Conservation (phyloP, 176 grass and related monocot species). For the Alopecurus myosuroides region DNA sequence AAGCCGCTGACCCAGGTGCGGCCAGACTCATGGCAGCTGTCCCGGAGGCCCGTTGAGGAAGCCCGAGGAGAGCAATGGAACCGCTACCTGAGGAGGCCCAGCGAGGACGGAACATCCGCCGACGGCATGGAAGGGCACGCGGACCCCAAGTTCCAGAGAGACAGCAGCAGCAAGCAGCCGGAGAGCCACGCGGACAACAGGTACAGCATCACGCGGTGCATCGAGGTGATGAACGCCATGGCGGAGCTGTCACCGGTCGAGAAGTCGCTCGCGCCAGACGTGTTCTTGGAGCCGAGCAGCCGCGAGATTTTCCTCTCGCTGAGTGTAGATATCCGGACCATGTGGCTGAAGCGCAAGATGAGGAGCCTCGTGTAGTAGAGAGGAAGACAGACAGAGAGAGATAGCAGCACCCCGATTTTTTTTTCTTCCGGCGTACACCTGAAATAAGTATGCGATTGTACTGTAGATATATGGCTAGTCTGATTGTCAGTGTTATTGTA, state of each 20-base stretch:
- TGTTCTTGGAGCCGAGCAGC: constrained; percentile 51
- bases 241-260: constrained; percentile 40
- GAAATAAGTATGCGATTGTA: constrained; percentile 24
- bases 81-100: constrained; percentile 34
- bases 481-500: constrained; percentile 25
- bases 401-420: constrained; percentile 5
- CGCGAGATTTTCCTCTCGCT: constrained; percentile 62
- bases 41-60: constrained; percentile 37
- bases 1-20: constrained; percentile 50
- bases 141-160: constrained; percentile 18
- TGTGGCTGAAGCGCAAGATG: constrained; percentile 68
- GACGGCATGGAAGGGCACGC: constrained; percentile 34
- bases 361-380: constrained; percentile 51
- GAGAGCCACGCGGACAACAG: constrained; percentile 17
- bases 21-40: constrained; percentile 41
- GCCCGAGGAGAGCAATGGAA: constrained; percentile 35
- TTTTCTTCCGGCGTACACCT: constrained; percentile 19
- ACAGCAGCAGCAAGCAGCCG: not conserved
- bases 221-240: constrained; percentile 58
- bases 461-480: constrained; percentile 47
- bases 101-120: constrained; percentile 32
- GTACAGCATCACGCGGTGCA: constrained; percentile 48
- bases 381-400: constrained; percentile 11
- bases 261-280: constrained; percentile 51
- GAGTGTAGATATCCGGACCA: constrained; percentile 48